Base-by-base conservation (phyloP, 2,329 filamentous ascomycete genomes). In the Venturiaceae sp. region DNA sequence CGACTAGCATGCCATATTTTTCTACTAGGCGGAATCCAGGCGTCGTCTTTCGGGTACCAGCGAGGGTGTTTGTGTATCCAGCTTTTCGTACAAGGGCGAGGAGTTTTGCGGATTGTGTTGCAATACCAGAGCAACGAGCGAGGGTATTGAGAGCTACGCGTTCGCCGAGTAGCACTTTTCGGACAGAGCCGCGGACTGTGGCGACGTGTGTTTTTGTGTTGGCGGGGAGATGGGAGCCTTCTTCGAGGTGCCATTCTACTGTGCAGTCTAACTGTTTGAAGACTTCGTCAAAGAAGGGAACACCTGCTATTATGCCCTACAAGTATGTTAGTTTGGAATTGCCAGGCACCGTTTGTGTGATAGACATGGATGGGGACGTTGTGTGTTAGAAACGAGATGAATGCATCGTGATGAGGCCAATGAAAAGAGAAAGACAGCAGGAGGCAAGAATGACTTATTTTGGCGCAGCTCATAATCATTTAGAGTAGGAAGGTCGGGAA, bases 1-100 rank as follows among this genome's bases (percentile, higher is more conserved):
- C 94, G 16, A 95, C 87, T 23, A 96, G 77, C 87, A 99, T 96
- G 65, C 91, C 94, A 73, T 99, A 99, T 76, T 99, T 99, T 74
- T 99, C 94, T 9, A 97, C 92, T 4, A 97, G 77, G 11, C 94
- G 82, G 75, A 97, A 99, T 0, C 94, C 94, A 0, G 94, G 94
- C 0, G 94, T 99, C 0, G 94, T 99, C 78, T 99, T 99, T 69
- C 94, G 83, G 50, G 94, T 99, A 46, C 94, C 94, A 0, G 94
- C 92, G n/a, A 99, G 77, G 2, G 86, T 86, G 60, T 92, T 92
- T 30, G 76, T 77, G 75, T 92, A 97, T 2, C 92, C 92, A 3
- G 82, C 78, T 9, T 74, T 69, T 50, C 81, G 77, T 19, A 84
- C 74, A 30, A 82, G 74, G 28, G 70, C 62, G 5, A 84, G 73